Base-by-base conservation (phyloP, 768 basidiomycete species). In the Suillus clintonianus region DNA sequence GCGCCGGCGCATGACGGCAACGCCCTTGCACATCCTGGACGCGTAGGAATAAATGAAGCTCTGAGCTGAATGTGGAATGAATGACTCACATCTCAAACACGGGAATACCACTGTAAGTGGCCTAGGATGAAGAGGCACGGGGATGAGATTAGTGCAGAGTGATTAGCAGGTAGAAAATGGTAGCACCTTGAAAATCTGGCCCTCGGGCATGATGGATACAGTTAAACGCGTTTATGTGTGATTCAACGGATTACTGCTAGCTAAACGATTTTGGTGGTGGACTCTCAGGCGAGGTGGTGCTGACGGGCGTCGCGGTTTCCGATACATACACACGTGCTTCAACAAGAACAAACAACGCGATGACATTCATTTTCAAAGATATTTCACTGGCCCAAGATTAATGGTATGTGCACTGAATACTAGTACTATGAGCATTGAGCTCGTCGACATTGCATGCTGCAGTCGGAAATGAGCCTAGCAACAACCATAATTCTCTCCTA, bases 1-100 rank as follows among this genome's bases (percentile, higher is more conserved):
- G 74, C 95, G 90, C 71, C 97, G 86, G 55, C 97, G 88, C 97
- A 99, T 99, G 65, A 99, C 95, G 60, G 97, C 97, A 73, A 99
- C 92, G 60, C 92, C 90, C 74, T 94, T 94, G 81, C 89, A 92
- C 89, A 95, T 93, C 92, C 93, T 95, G 68, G 68, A 74, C 82
- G 82, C 77, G 79, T 78, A 71, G 68, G 71, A 66, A 65, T 55
- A 69, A 45, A 67, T 76, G 67, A 80, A 76, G 65, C 71, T 62
- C 70, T 76, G 77, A 76, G 71, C 30, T 42, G n/a, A 36, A 17
- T 78, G 79, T 71, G 81, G 76, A 73, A 65, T 73, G 68, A 57
- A 57, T 34, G 42, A 81, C 90, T 72, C 74, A 94, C 93, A 95
- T 94, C 79, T 95, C 93, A 69, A 92, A 95, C 50, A 95, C 93